phyloP scores from a whole-genome alignment of 352 stramenopile genomes.

The Pythium aquatile region DNA sequence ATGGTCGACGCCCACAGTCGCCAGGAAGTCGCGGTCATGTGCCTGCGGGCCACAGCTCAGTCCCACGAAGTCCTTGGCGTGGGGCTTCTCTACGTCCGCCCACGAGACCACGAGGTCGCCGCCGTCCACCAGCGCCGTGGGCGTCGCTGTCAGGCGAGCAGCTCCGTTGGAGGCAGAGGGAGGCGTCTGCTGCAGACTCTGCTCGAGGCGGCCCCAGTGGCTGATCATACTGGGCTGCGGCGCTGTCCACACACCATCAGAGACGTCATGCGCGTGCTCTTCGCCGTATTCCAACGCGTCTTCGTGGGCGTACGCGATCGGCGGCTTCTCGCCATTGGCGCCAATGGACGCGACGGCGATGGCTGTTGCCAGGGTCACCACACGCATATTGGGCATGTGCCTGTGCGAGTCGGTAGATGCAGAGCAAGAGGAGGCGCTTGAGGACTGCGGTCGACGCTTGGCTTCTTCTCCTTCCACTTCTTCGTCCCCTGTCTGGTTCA shows the following conservation, averaged over 20 bases:
- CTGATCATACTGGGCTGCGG: slow-evolving; percentile 2
- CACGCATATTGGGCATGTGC: not conserved
- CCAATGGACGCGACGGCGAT: not conserved
- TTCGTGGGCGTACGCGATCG: slow-evolving; percentile 21
- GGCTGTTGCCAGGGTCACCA: not conserved
- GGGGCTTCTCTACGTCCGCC: slow-evolving; percentile 41
- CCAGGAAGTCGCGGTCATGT: slow-evolving; percentile 53
- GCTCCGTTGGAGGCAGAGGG: not conserved
- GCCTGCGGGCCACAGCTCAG: slow-evolving; percentile 64
- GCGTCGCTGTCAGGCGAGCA: slow-evolving; percentile 36
- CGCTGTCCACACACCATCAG: slow-evolving; percentile 8
- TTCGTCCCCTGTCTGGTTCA: not conserved
- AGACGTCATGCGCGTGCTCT: not conserved
- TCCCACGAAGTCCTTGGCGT: slow-evolving; percentile 62
- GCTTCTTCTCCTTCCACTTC: not conserved
- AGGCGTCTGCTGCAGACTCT: not conserved
- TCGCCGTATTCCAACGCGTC: slow-evolving; percentile 23
- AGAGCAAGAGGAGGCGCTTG: not conserved
- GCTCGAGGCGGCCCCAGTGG: slow-evolving; percentile 19
- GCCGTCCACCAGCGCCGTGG: slow-evolving; percentile 49
- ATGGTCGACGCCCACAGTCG: slow-evolving; percentile 34
- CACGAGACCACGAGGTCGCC: slow-evolving; percentile 76
- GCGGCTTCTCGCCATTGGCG: slow-evolving; percentile 14
- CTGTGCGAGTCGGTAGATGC: too few species aligned
- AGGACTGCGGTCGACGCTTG: not conserved